Percentiles rank a stretch among this genome's conserved stretches.
phyloP scores from a whole-genome alignment of 2,329 filamentous ascomycete genomes.

The Verticillium isaacii region DNA sequence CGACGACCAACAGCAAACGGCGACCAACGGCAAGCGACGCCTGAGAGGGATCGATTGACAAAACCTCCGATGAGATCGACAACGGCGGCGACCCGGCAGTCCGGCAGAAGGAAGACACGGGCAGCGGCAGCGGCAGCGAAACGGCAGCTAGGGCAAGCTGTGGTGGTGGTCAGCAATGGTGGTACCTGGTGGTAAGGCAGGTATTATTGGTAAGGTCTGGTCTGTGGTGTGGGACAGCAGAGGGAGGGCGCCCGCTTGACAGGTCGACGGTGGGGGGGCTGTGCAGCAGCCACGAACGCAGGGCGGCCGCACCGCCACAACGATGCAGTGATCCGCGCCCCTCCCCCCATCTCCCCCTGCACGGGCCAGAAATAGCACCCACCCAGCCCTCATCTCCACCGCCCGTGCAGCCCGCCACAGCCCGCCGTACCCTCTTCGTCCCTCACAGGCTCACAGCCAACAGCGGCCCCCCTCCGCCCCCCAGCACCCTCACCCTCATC shows the following conservation, averaged over 20 bases:
- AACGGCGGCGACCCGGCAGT: neutral
- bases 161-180: too few relatives aligned
- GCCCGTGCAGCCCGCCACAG: neutral
- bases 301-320: neutral
- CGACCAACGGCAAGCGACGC: neutral
- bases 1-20: neutral
- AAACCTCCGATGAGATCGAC: neutral
- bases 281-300: neutral
- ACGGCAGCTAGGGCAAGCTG: neutral
- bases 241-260: too few relatives aligned
- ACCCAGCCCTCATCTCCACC: neutral
- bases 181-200: too few relatives aligned
- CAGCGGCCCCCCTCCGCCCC: neutral
- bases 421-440: neutral
- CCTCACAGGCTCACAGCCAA: neutral
- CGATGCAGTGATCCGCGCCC: neutral
- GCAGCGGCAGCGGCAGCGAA: neutral
- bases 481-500: too few relatives aligned
- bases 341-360: neutral
- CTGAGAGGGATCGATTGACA: neutral
- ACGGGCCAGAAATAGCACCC: neutral
- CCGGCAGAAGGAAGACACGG: neutral
- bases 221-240: too few relatives aligned
- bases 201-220: too few relatives aligned
- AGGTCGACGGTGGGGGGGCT: too few relatives aligned